phyloP scores from a whole-genome alignment of 108 stramenopile species.

The Ochromonas danica region DNA sequence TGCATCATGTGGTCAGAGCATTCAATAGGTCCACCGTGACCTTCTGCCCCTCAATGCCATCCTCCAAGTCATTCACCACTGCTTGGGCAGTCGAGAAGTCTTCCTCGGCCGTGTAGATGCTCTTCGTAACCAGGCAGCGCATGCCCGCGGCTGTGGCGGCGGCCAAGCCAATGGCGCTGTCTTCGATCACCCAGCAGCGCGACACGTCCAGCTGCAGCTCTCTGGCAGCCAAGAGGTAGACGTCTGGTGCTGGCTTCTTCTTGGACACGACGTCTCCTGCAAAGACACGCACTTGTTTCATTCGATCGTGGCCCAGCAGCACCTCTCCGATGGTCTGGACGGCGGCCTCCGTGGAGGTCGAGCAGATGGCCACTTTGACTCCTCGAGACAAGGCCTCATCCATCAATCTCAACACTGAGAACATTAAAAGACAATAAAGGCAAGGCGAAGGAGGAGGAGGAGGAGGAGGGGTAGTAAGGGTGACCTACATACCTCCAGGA shows the following conservation, averaged over 20 bases:
- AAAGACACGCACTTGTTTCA: constrained; percentile 69
- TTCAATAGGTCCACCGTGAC: too few relatives aligned
- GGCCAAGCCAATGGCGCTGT: constrained; percentile 78
- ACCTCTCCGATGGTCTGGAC: constrained; percentile 75
- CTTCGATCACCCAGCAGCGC: constrained; percentile 82
- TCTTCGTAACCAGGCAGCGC: constrained; percentile 68
- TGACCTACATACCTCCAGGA: neutral
- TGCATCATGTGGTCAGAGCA: too few relatives aligned
- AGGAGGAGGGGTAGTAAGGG: too few relatives aligned
- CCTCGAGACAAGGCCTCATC: constrained; percentile 73
- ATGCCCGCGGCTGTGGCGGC: constrained; percentile 77
- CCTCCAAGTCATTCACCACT: constrained; percentile 46
- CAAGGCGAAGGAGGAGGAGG: too few relatives aligned
- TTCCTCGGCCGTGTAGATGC: constrained; percentile 73
- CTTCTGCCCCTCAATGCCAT: neutral
- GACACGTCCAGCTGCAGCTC: constrained; percentile 61
- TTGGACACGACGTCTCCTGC: constrained; percentile 84
- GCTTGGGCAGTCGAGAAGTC: constrained; percentile 74
- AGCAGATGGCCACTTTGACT: constrained; percentile 77
- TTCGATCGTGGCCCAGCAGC: constrained; percentile 75
- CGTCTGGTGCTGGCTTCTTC: constrained; percentile 89
- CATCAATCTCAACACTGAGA: constrained; percentile 61
- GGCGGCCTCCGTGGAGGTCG: constrained; percentile 82
- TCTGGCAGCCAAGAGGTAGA: constrained; percentile 78
- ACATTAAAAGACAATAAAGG: neutral